phyloP scores from a whole-genome alignment of 805 yeast genomes.

The Saccharomyces mikatae region DNA sequence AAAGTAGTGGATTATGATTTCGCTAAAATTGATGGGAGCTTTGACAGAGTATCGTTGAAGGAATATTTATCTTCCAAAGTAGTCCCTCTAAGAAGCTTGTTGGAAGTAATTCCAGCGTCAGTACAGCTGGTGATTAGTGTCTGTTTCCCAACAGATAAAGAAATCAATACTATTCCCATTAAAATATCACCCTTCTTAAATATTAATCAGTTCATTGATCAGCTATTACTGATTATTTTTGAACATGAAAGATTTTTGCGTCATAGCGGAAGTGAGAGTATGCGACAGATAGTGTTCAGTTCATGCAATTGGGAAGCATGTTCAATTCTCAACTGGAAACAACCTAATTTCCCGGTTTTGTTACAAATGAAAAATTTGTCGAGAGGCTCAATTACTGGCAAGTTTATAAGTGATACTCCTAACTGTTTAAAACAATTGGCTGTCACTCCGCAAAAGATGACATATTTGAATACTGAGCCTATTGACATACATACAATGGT shows the following conservation, averaged over 20 bases:
- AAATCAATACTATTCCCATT: conserved; percentile 35
- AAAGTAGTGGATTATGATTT: conserved; percentile 24
- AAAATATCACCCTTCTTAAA: conserved; percentile 38
- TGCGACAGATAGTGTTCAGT: conserved; percentile 71
- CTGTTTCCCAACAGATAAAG: conserved; percentile 59
- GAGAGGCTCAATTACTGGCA: conserved; percentile 6
- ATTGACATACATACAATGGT: conserved; percentile 78
- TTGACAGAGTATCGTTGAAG: conserved; percentile 21
- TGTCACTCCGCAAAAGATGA: conserved; percentile 10
- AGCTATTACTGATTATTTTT: conserved; percentile 61
- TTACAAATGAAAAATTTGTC: conserved; percentile 68
- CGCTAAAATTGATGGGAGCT: conserved; percentile 16
- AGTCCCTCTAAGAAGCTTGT: conserved; percentile 52
- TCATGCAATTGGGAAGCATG: conserved; percentile 87
- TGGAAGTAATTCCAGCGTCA: conserved; percentile 46
- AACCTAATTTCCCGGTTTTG: conserved; percentile 93
- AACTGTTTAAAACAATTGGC: conserved; percentile 22
- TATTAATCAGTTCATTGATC: conserved; percentile 70
- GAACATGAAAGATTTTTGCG: conserved; percentile 55
- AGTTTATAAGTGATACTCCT: conserved; percentile 25
- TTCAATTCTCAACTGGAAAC: conserved; percentile 94
- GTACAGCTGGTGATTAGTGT: conserved; percentile 69
- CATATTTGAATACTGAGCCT: conserved; percentile 21
- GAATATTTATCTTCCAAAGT: conserved; percentile 34
- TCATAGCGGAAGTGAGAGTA: conserved; percentile 26